phyloP scores from a whole-genome alignment of 129 eudicot species.

The Helichrysum umbraculigerum region DNA sequence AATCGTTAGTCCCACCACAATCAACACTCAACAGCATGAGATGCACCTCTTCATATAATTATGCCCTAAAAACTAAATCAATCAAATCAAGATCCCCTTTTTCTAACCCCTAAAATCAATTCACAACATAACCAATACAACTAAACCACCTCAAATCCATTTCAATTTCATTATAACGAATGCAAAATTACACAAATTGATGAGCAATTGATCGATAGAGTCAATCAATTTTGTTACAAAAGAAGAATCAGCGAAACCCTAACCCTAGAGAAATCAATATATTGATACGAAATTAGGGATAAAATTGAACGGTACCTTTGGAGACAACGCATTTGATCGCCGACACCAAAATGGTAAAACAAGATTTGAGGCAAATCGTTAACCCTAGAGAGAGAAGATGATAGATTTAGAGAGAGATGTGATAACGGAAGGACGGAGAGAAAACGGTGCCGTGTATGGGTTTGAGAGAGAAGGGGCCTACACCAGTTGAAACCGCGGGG shows the following conservation, averaged over 20 bases:
- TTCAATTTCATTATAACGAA: not conserved
- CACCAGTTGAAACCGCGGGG: conserved; percentile 49
- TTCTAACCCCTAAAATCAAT: conserved; percentile 26
- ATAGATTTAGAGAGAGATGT: not conserved
- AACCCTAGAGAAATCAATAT: conserved; percentile 39
- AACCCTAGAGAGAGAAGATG: conserved; percentile 19
- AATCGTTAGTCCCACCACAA: conserved; percentile 55
- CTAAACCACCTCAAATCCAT: conserved; percentile 32
- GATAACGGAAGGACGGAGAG: conserved; percentile 44
- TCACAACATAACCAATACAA: conserved; percentile 33
- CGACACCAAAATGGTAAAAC: conserved; percentile 5
- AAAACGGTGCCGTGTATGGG: conserved; percentile 46
- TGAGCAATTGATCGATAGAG: not conserved
- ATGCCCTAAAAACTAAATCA: conserved; percentile 36
- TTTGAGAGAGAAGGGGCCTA: conserved; percentile 39
- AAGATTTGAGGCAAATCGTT: conserved; percentile 20
- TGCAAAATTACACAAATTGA: not conserved
- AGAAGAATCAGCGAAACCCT: conserved; percentile 33
- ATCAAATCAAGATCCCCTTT: conserved; percentile 15
- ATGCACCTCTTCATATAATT: conserved; percentile 36
- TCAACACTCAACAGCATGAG: conserved; percentile 56
- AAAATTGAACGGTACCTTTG: conserved; percentile 55
- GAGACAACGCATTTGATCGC: conserved; percentile 56
- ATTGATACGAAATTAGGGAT: conserved; percentile 39
- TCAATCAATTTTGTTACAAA: not conserved